Base-by-base conservation (phyloP, 1,139 yeast genomes). In the Candida sojae region DNA sequence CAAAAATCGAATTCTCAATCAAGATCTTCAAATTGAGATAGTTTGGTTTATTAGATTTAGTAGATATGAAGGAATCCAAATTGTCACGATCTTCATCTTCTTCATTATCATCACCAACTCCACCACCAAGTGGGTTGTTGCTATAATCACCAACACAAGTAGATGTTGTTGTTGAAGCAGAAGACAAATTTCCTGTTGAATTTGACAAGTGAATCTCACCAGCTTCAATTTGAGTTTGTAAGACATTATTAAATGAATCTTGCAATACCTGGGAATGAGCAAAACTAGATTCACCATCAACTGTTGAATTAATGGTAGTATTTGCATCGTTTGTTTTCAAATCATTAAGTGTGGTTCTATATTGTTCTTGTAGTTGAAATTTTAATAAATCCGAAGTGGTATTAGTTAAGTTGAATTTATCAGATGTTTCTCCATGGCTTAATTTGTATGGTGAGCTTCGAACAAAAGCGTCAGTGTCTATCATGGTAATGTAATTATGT, bases 341-440 rank as follows among this genome's bases (percentile, higher is more conserved):
- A 36, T 67, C 73, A 31, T 54, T 55, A 44, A 68, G 43, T 43
- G 66, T 66, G 43, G 53, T 56, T 39, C 75, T 61, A 50, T 68
- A 63, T 53, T 74, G 77, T 52, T 75, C 77, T 55, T 72, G 77
- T 37, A 75, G 63, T 57, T 75, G 80, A 50, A 73, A 75, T 56
- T 73, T 74, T 50, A 75, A 66, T 30, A 75, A 61, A 3, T 75
- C 80, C 0, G 76, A 71, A 1, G 79, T 74, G 29, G 77, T 71
- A 48, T 72, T 71, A 49, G 61, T 51, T 41, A 71, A 57, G 48
- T 67, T 68, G 54, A 64, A 70, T 45, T 57, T 55, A 39, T 41
- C 47, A 42, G 57, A 37, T 43, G 63, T 54, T 48, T 67, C 69
- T 41, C 60, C 61, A 53, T 68, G 71, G 9, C 69, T 62, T 31